Evolutionary conservation across 2,329 filamentous ascomycete genomes (phyloP).

Genomic region (Claviceps spartinae): DNA sequence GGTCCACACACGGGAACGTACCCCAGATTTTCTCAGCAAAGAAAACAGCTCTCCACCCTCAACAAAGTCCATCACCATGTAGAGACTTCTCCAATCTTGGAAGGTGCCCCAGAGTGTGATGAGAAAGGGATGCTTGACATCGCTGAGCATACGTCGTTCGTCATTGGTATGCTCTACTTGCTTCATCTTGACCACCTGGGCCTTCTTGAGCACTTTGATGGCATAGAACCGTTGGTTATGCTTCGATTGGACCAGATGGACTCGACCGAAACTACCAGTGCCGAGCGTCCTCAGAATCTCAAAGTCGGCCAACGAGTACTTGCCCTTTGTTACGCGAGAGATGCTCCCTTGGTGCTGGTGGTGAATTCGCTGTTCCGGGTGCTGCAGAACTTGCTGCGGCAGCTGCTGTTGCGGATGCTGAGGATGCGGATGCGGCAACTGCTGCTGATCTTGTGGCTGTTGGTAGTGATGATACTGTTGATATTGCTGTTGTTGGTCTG

Average conservation of each 20-base stretch:
- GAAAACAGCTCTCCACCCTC: constrained; percentile 97
- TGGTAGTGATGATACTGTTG: constrained; percentile 11
- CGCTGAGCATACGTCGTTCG: constrained; percentile 86
- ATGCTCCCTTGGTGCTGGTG: constrained; percentile 21
- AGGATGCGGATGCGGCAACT: constrained; percentile 9
- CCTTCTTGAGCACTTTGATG: constrained; percentile 96
- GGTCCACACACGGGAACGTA: constrained; percentile 23
- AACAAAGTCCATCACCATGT: constrained; percentile 99
- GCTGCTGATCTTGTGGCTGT: constrained; percentile 13
- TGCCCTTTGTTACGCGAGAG: constrained; percentile 74
- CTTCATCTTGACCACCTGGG: constrained; percentile 99
- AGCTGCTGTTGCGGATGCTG: constrained; percentile 11
- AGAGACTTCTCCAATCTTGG: constrained; percentile 86
- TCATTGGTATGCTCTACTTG: constrained; percentile 99
- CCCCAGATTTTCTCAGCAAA: constrained; percentile 82
- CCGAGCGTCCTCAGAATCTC: constrained; percentile 80
- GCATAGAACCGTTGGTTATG: constrained; percentile 98
- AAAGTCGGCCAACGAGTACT: constrained; percentile 90
- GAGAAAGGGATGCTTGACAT: constrained; percentile 94
- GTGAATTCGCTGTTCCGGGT: constrained; percentile 16
- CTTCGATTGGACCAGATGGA: constrained; percentile 92
- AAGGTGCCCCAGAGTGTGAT: constrained; percentile 98
- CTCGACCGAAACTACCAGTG: constrained; percentile 91
- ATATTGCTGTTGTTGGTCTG: constrained; percentile 16
- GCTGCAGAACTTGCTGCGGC: constrained; percentile 9